Evolutionary conservation across 1,139 yeast genomes (phyloP).

Genomic region (Waltiozyma solani): DNA sequence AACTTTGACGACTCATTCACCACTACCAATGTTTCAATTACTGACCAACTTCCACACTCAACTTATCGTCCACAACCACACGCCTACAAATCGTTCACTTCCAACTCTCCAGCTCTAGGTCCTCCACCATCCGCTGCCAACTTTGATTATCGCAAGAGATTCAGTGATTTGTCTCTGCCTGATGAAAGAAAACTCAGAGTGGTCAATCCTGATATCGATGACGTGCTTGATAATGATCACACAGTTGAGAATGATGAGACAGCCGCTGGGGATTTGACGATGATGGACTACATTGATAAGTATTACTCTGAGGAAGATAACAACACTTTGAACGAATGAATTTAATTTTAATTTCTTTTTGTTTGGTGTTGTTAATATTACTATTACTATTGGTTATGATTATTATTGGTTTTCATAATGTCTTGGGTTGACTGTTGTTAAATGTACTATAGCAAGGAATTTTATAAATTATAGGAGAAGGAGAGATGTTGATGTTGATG

Average conservation of each 20-base stretch:
- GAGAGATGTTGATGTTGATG: too few species aligned
- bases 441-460: too few species aligned
- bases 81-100: not conserved
- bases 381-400: too few species aligned
- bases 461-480: too few species aligned
- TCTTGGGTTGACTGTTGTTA: too few species aligned
- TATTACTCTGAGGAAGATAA: too few species aligned
- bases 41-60: constrained; percentile 13
- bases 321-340: too few species aligned
- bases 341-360: too few species aligned
- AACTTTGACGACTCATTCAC: not conserved
- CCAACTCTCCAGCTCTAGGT: not conserved
- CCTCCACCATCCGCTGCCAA: constrained; percentile 12
- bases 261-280: not conserved
- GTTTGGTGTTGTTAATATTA: too few species aligned
- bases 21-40: not conserved
- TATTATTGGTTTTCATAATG: too few species aligned
- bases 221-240: constrained; percentile 9
- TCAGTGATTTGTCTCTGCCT: constrained; percentile 65
- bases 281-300: too few species aligned
- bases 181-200: constrained; percentile 31
- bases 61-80: constrained; percentile 2
- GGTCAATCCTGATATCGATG: constrained; percentile 17
- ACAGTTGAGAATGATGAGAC: constrained; percentile 7
- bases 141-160: constrained; percentile 29